phyloP scores from a whole-genome alignment of 2,329 filamentous ascomycete species.

The Penicillium oxalicum region DNA sequence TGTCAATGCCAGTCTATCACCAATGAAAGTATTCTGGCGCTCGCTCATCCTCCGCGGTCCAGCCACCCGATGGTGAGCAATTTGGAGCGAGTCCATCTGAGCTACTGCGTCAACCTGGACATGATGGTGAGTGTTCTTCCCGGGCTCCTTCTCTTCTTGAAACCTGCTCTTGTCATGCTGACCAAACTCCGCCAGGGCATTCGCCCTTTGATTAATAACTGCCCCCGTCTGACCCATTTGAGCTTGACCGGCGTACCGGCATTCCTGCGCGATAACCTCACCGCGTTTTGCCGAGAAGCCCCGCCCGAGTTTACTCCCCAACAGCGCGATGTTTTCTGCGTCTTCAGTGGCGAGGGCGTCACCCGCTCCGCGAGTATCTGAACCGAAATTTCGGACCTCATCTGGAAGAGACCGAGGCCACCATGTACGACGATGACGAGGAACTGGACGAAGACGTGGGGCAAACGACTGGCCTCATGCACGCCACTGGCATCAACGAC shows the following conservation, averaged over 20 bases:
- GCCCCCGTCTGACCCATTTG: conserved; percentile 85
- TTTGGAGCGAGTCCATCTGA: conserved; percentile 89
- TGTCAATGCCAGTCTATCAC: conserved; percentile 87
- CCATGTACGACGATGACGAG: conserved; percentile 42
- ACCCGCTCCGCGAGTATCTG: conserved; percentile 68
- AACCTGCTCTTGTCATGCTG: background rate
- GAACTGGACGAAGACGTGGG: conserved; percentile 41
- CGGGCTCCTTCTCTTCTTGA: background rate
- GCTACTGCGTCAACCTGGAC: conserved; percentile 83
- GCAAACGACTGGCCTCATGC: conserved; percentile 38
- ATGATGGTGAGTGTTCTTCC: conserved; percentile 57
- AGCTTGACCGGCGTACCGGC: conserved; percentile 90
- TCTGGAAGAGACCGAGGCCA: conserved; percentile 33
- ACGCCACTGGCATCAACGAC: conserved; percentile 39
- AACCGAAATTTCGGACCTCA: conserved; percentile 45
- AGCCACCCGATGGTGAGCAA: conserved; percentile 58
- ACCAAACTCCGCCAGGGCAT: conserved; percentile 63
- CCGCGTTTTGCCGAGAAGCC: conserved; percentile 77
- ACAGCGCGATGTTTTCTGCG: conserved; percentile 92
- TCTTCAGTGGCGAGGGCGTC: conserved; percentile 88
- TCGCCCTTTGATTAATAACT: conserved; percentile 79
- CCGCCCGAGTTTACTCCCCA: conserved; percentile 90
- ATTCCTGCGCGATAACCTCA: conserved; percentile 79
- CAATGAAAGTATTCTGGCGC: conserved; percentile 76
- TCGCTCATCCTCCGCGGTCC: conserved; percentile 60